Percentiles rank a stretch among this genome's conserved stretches.
phyloP scores from a whole-genome alignment of 768 basidiomycete species.

The Trametes elegans region DNA sequence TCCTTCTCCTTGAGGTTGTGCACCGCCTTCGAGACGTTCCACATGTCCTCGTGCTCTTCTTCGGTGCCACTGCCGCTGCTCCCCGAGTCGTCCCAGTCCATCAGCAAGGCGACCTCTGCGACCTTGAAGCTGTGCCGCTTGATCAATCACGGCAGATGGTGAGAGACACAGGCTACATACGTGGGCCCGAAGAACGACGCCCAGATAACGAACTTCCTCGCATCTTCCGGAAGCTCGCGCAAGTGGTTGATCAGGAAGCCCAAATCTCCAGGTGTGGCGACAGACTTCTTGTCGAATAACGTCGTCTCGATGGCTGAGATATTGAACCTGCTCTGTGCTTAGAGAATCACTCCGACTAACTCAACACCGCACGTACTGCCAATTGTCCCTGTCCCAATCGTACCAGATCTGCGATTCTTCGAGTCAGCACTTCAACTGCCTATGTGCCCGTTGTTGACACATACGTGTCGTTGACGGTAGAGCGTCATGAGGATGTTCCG shows the following conservation, averaged over 20 bases:
- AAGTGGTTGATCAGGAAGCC: slow-evolving; percentile 60
- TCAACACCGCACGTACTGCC: slow-evolving; percentile 47
- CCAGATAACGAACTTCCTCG: slow-evolving; percentile 66
- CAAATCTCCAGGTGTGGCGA: slow-evolving; percentile 58
- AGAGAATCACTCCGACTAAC: neutral
- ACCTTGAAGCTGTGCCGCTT: slow-evolving; percentile 56
- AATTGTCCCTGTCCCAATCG: slow-evolving; percentile 61
- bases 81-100: slow-evolving; percentile 69
- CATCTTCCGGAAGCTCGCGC: slow-evolving; percentile 60
- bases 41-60: slow-evolving; percentile 40
- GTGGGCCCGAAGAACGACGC: slow-evolving; percentile 72
- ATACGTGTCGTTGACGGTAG: slow-evolving; percentile 60
- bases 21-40: slow-evolving; percentile 52
- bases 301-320: slow-evolving; percentile 55
- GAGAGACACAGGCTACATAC: slow-evolving; percentile 36
- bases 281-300: slow-evolving; percentile 48
- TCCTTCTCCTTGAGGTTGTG: slow-evolving; percentile 43
- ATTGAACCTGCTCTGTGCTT: slow-evolving; percentile 44
- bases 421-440: too few species aligned
- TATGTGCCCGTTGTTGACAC: too few species aligned
- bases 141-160: neutral
- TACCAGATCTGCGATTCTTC: slow-evolving; percentile 51
- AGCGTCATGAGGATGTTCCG: slow-evolving; percentile 62
- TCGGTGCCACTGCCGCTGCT: slow-evolving; percentile 53
- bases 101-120: slow-evolving; percentile 68